phyloP scores from a whole-genome alignment of 352 stramenopile genomes.

The Phytophthora melonis region DNA sequence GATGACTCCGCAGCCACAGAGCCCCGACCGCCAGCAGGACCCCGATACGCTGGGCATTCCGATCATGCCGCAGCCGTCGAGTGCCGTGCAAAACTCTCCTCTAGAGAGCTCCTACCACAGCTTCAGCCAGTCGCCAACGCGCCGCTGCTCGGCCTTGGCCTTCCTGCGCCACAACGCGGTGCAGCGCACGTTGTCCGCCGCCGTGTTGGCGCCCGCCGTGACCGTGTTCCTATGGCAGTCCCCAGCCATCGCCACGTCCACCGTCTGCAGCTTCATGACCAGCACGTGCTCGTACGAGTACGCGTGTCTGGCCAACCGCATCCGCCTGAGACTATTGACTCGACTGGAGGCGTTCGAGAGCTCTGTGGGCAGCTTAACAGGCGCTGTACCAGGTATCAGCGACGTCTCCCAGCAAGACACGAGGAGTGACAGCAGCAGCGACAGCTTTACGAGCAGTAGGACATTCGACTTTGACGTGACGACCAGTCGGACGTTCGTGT shows the following conservation, averaged over 20 bases:
- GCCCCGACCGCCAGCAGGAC: conserved; percentile 2
- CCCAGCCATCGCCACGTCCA: conserved; percentile 72
- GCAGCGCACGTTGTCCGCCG: conserved; percentile 71
- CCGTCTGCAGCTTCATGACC: conserved; percentile 71
- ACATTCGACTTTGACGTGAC: conserved; percentile 22
- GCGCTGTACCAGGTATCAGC: conserved; percentile 5
- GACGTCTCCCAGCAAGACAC: conserved; percentile 20
- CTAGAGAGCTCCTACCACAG: conserved; percentile 24
- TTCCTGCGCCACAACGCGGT: conserved; percentile 62
- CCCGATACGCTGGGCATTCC: conserved; percentile 15
- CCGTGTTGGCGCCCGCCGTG: conserved; percentile 67
- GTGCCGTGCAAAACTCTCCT: conserved; percentile 31
- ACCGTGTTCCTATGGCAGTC: conserved; percentile 80
- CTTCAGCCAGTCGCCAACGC: neutral
- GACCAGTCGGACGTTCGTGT: conserved; percentile 26
- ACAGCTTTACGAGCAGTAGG: conserved; percentile 26
- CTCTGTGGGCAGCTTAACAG: conserved; percentile 9
- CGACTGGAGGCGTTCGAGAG: conserved; percentile 39
- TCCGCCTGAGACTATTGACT: conserved; percentile 62
- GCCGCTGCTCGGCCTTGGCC: conserved; percentile 11
- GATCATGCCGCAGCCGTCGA: conserved; percentile 31
- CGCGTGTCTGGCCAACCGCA: conserved; percentile 73
- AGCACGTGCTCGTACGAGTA: conserved; percentile 81
- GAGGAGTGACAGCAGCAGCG: conserved; percentile 27
- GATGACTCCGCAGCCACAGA: conserved; percentile 3